Evolutionary conservation across 495 filamentous ascomycete genomes (phyloP).

Genomic region (Penicillium maclennaniae): DNA sequence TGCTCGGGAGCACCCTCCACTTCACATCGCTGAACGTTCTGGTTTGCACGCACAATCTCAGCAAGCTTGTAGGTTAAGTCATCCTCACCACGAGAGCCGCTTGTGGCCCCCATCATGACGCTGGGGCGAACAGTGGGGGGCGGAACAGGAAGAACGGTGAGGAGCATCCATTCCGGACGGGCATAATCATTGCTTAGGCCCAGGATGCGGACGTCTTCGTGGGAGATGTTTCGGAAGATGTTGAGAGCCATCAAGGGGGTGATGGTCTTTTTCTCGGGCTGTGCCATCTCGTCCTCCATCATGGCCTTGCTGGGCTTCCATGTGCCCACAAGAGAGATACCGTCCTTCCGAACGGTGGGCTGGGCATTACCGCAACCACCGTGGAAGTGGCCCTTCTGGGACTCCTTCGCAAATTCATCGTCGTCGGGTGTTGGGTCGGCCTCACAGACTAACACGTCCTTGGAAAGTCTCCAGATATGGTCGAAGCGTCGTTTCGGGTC

Average conservation of each 20-base stretch:
- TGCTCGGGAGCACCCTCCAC: constrained; percentile 86
- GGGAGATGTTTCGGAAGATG: constrained; percentile 77
- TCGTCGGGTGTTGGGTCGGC: constrained; percentile 61
- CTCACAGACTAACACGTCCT: constrained; percentile 78
- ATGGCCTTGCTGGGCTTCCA: constrained; percentile 71
- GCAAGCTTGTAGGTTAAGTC: constrained; percentile 98
- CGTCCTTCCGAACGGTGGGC: constrained; percentile 79
- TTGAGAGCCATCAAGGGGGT: constrained; percentile 79
- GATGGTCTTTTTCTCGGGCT: constrained; percentile 79
- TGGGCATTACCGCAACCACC: constrained; percentile 93
- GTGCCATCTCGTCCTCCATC: constrained; percentile 60
- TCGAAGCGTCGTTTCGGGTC: constrained; percentile 94
- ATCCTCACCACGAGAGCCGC: constrained; percentile 89
- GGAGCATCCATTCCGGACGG: constrained; percentile 95
- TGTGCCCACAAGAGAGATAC: constrained; percentile 74
- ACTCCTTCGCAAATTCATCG: constrained; percentile 55
- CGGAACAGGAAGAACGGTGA: constrained; percentile 91
- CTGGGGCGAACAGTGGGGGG: constrained; percentile 93
- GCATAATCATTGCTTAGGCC: constrained; percentile 91
- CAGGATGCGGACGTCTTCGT: constrained; percentile 76
- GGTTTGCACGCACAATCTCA: constrained; percentile 96
- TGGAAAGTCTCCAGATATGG: constrained; percentile 81
- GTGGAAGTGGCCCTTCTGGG: constrained; percentile 53
- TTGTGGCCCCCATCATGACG: constrained; percentile 82
- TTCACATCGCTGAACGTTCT: constrained; percentile 83